Evolutionary conservation across 2,329 filamentous ascomycete species (phyloP), one percentile per base, ranked within the genome.

Genomic region (Neofusicoccum parvum): DNA sequence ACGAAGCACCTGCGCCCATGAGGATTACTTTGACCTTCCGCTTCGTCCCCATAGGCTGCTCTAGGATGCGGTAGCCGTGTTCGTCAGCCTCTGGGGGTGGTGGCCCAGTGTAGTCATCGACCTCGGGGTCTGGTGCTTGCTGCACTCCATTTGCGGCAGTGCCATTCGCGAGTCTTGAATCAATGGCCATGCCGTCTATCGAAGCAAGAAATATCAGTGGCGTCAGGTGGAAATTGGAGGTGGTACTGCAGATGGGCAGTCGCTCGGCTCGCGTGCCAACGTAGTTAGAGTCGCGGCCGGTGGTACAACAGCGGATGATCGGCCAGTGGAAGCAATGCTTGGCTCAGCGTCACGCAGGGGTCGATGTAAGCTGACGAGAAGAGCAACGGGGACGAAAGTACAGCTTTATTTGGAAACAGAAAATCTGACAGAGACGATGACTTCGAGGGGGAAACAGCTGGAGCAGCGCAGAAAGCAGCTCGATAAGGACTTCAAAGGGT

Each of bases 1-100:
- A 81, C 5, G 78, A 80, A 0, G 83, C 74, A 6, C 82, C 82
- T 7, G 78, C 82, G 23, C 82, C 82, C 64, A 84, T 82, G 7
- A 79, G 82, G 43, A 84, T 67, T 3, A 83, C 79, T 46, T 77
- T 80, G 34, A 85, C 64, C 68, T 79, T 81, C 10, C 80, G 77
- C 11, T 60, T 60, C 9, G 77, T 80, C 10, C 79, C 79, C 72
- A 80, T 79, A 17, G 79, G 79, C 66, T 80, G 73, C 59, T 81
- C 80, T 9, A 73, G 74, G 32, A 81, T 80, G 17, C 70, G 70
- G 69, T 82, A 82, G 51, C 80, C 80, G 69, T 73, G 60, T 37
- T 76, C 72, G 58, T 82, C 79, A 32, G 70, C 69, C 41, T 78
- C 71, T 9, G 79, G 79, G 27, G 74, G 69, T 36, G 69, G 69